Evolutionary conservation across 768 basidiomycete genomes (phyloP).

Genomic region (Pilatotrama ljubarskyi): DNA sequence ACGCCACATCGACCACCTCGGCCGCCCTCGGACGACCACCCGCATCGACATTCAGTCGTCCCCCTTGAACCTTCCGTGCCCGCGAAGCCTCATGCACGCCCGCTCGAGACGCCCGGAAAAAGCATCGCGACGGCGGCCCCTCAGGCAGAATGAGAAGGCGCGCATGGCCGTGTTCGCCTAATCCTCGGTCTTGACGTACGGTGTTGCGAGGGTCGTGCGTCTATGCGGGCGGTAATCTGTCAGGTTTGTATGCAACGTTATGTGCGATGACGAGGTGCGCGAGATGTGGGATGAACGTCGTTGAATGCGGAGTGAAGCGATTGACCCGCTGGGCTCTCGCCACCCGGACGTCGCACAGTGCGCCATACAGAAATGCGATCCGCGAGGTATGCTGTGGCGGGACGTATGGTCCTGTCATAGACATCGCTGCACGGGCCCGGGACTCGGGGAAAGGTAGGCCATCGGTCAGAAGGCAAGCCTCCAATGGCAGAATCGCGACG

Average conservation of each 20-base stretch:
- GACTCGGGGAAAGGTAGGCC: no score
- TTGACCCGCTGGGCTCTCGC: neutral
- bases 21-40: neutral
- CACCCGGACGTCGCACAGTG: neutral
- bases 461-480: no score
- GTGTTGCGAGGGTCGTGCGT: no score
- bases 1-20: constrained; percentile 2
- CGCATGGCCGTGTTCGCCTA: constrained; percentile 3
- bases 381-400: no score
- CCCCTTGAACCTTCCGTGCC: neutral
- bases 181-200: constrained; percentile 1
- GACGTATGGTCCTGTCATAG: no score
- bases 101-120: neutral
- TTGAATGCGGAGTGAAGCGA: neutral
- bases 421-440: no score
- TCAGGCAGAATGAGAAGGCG: neutral
- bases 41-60: neutral
- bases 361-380: neutral
- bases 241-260: neutral
- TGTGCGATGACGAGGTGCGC: neutral
- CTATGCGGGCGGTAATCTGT: neutral
- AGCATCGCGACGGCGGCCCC: neutral
- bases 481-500: neutral
- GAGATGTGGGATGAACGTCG: neutral
- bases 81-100: neutral